phyloP scores from a whole-genome alignment of 768 basidiomycete species.

The Ramaria rubella region DNA sequence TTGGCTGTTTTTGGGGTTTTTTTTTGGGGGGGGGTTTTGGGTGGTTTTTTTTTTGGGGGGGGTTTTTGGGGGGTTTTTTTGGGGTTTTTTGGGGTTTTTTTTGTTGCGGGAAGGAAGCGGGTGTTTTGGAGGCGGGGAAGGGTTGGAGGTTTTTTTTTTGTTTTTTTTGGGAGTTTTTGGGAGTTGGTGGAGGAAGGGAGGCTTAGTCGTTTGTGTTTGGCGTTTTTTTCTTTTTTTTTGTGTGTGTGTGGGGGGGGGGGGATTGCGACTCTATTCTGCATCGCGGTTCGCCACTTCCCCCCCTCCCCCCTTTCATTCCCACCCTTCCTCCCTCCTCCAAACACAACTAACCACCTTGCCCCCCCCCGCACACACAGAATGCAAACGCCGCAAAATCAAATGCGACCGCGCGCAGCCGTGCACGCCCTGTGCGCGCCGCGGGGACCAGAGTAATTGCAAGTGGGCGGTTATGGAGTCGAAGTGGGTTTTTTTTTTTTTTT shows the following conservation, averaged over 20 bases:
- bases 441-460: conserved; percentile 18
- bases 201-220: no score
- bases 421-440: conserved; percentile 19
- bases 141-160: no score
- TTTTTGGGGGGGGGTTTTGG: background rate
- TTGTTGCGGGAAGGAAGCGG: no score
- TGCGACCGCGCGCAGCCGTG: conserved; percentile 24
- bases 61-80: background rate
- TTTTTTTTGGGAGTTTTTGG: no score
- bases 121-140: no score
- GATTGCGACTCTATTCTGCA: no score
- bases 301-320: background rate
- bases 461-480: conserved; percentile 20
- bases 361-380: conserved; percentile 14
- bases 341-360: background rate
- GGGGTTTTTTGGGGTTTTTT: background rate
- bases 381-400: conserved; percentile 23
- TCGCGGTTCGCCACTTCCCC: no score
- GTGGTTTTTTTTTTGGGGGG: background rate
- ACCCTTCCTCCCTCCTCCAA: background rate
- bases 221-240: background rate
- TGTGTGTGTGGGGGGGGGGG: no score
- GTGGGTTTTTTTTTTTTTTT: conserved; percentile 9
- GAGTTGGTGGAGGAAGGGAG: no score
- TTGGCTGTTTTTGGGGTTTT: background rate